These are phyloP conservation scores for Termitomyces sp. DNA, from an alignment of 768 basidiomycete genomes.

Conservation along the genomic window DNA sequence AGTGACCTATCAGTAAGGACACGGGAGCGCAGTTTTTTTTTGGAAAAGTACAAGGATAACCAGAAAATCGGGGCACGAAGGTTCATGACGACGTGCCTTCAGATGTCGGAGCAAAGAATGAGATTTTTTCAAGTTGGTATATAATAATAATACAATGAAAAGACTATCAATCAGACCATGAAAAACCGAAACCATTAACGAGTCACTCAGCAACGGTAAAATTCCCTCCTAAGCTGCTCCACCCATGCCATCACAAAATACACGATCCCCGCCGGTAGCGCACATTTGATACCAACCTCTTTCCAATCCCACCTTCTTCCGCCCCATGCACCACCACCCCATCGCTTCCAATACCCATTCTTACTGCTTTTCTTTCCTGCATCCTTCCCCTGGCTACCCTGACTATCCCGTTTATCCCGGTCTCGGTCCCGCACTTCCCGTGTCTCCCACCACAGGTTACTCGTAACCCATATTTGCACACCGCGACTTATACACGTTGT, in stretches of 20 bases:
- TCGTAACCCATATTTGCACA: constrained; percentile 94
- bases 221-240: constrained; percentile 44
- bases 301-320: constrained; percentile 80
- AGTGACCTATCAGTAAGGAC: background rate
- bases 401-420: constrained; percentile 13
- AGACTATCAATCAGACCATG: background rate
- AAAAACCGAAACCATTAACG: background rate
- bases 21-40: background rate
- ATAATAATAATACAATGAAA: constrained; percentile 1
- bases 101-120: background rate
- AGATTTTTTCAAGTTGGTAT: background rate
- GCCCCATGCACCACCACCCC: constrained; percentile 45
- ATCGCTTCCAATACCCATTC: constrained; percentile 33
- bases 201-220: constrained; percentile 22
- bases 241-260: constrained; percentile 84
- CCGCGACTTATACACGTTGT: constrained; percentile 80
- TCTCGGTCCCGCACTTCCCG: constrained; percentile 20
- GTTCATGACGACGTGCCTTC: background rate
- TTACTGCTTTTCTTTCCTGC: constrained; percentile 12
- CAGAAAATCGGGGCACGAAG: background rate
- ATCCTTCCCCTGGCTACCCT: constrained; percentile 13
- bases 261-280: constrained; percentile 65
- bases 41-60: background rate
- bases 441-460: constrained; percentile 66
- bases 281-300: constrained; percentile 63